Conservation (phyloP, 257 asterid species). For the Agastache rugosa region DNA sequence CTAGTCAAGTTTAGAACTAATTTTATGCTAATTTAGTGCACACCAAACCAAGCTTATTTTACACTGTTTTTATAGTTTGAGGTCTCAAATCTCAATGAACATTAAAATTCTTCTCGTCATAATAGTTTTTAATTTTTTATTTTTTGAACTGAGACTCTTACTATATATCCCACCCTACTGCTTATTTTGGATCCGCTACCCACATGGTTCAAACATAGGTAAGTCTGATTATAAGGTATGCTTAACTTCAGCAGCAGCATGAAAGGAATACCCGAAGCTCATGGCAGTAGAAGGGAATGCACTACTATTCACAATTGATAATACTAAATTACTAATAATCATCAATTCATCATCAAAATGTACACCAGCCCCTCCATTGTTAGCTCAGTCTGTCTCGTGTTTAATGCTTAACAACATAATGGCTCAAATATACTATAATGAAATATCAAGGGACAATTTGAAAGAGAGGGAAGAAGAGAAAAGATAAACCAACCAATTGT, state of each 20-base stretch:
- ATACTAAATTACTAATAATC: not conserved
- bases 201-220: not conserved
- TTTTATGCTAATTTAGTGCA: not conserved
- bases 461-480: not conserved
- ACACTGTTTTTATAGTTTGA: not conserved
- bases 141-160: not conserved
- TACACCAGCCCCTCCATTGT: not conserved
- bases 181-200: not conserved
- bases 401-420: not conserved
- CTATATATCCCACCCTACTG: not conserved
- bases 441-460: not conserved
- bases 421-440: slow-evolving; percentile 11
- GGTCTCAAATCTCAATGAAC: not conserved
- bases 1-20: not conserved
- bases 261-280: not conserved
- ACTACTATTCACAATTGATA: slow-evolving; percentile 3
- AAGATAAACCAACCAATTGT: slow-evolving; percentile 76
- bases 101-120: not conserved
- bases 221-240: not conserved
- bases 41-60: not conserved
- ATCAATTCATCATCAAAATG: not conserved
- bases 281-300: not conserved
- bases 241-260: not conserved
- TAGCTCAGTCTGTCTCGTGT: not conserved
- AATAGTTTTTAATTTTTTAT: too few relatives aligned